Evolutionary conservation across 1,139 yeast genomes (phyloP), one percentile per base, ranked within the genome.

Genomic region (Hanseniaspora sp.): DNA sequence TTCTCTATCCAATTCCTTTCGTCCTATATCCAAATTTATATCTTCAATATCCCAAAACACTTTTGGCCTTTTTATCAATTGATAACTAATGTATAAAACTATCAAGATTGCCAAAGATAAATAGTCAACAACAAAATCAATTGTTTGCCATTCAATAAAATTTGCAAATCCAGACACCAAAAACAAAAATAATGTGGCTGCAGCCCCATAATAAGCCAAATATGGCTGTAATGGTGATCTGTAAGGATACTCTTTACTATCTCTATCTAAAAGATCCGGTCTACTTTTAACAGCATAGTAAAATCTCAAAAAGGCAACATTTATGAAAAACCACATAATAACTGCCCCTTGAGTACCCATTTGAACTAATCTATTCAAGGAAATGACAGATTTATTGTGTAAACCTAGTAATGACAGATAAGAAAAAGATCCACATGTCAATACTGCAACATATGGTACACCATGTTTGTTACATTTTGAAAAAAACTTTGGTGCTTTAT

Each of bases 261-360:
- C 76, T 59, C 87, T 69, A 54, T 75, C 73, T 40, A 81, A 74
- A 35, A 81, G 79, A 64, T 81, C 86, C 0, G 83, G 82, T 56
- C 95, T 69, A 54, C 74, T 69, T 60, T 79, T 73, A 55, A 86
- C 69, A 0, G 94, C 95, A 60, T 76, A 76, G 66, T 77, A 82
- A 62, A 85, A 87, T 51, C 95, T 67, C 35, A 86, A 70, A 63
- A 76, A 86, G 0, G 92, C 75, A 28, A 85, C 68, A 61, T 86
- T 82, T 80, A 86, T 80, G 8, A 92, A 86, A 58, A 81, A 78
- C 95, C 95, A 86, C 11, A 83, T 86, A 42, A 86, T 70, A n/a
- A 85, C 74, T 0, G 87, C 86, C 0, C 88, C 76, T 1, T 88
- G 78, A 1, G 90, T 80, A 56, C 84, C 79, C 51, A 84, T 71